These are phyloP conservation scores for Edhazardia aedis DNA, from an alignment of 371 early-diverging fungal genomes.

Conservation along the genomic window DNA sequence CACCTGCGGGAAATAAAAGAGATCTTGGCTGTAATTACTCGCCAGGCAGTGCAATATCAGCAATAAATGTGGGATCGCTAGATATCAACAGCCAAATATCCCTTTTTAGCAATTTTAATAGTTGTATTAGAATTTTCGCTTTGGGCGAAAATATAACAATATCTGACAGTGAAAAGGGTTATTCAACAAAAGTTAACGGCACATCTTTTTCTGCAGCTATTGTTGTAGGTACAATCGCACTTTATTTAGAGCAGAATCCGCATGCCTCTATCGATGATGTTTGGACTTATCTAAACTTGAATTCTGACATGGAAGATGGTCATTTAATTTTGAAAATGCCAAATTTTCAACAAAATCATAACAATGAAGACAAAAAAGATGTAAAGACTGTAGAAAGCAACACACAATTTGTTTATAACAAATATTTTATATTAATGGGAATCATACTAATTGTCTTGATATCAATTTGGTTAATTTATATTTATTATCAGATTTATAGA, in stretches of 20 bases:
- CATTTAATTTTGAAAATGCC: too few species aligned
- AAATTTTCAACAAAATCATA: too few species aligned
- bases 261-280: slow-evolving; percentile 4
- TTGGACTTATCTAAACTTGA: slow-evolving; percentile 14
- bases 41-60: slow-evolving; percentile 30
- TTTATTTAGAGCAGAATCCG: slow-evolving; percentile 24
- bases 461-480: too few species aligned
- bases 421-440: too few species aligned
- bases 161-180: background rate
- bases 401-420: too few species aligned
- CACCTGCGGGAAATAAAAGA: slow-evolving; percentile 34
- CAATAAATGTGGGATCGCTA: slow-evolving; percentile 32
- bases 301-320: too few species aligned
- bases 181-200: background rate
- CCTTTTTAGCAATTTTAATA: slow-evolving; percentile 20
- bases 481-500: too few species aligned
- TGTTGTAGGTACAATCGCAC: slow-evolving; percentile 14
- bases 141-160: slow-evolving; percentile 19
- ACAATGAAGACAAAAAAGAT: too few species aligned
- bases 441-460: too few species aligned
- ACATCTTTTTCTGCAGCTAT: slow-evolving; percentile 22
- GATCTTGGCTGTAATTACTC: slow-evolving; percentile 33
- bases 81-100: slow-evolving; percentile 17
- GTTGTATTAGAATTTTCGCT: slow-evolving; percentile 21
- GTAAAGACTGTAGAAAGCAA: too few species aligned